Evolutionary conservation across 129 eudicot genomes (phyloP).

Genomic region (Chrysanthemum lavandulifolium): DNA sequence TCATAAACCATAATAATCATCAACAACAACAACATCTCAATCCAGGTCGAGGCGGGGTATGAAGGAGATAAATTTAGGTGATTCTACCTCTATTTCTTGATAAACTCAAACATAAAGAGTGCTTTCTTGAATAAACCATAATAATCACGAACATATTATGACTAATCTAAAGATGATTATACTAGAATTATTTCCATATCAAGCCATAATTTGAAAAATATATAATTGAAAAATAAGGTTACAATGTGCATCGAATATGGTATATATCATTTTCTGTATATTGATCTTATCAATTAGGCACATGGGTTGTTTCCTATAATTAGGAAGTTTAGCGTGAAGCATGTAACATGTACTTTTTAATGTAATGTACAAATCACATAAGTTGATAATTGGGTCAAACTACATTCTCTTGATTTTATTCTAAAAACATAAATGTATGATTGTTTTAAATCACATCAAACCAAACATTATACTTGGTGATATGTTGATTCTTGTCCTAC

Average conservation of each 20-base stretch:
- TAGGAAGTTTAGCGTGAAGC: conserved; percentile 34
- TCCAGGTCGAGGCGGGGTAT: no score
- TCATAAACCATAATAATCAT: neutral
- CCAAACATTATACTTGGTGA: conserved; percentile 16
- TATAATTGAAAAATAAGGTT: neutral
- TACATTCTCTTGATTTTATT: conserved; percentile 25
- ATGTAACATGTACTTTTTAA: conserved; percentile 25
- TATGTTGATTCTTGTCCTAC: conserved; percentile 11
- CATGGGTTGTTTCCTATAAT: conserved; percentile 40
- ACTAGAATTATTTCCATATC: neutral
- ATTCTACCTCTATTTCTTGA: no score
- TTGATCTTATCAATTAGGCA: conserved; percentile 31
- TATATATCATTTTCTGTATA: conserved; percentile 10
- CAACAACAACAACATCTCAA: neutral
- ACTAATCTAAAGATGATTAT: neutral
- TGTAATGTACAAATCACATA: conserved; percentile 19
- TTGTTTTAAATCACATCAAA: conserved; percentile 3
- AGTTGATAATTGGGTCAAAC: conserved; percentile 18
- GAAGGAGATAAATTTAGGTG: no score
- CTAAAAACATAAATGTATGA: conserved; percentile 3
- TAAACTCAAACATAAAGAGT: no score
- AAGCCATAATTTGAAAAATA: neutral
- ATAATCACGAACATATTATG: no score
- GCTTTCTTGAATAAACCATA: no score
- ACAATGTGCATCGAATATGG: conserved; percentile 23